These are phyloP conservation scores for Hypomyces perniciosus DNA, from an alignment of 2,329 filamentous ascomycete species.

Conservation along the genomic window DNA sequence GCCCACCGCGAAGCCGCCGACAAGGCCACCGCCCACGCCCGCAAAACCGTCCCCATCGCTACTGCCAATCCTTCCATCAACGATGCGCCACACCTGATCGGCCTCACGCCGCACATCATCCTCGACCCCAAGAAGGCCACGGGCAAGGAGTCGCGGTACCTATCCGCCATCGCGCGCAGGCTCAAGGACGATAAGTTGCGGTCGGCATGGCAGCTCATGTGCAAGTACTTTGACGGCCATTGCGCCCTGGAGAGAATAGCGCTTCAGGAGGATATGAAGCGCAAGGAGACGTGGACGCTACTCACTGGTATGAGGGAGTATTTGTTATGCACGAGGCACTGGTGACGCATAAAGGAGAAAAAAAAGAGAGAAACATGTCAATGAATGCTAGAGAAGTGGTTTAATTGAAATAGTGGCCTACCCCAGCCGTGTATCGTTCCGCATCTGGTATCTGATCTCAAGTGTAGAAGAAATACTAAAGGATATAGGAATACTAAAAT, in stretches of 20 bases:
- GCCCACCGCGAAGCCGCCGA: conserved; percentile 50
- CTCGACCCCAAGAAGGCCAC: conserved; percentile 73
- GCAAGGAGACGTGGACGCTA: conserved; percentile 70
- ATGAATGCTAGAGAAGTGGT: not conserved
- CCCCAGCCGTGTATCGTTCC: conserved; percentile 10
- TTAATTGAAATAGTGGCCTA: not conserved
- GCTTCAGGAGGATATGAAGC: conserved; percentile 77
- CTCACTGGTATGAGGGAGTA: conserved; percentile 62
- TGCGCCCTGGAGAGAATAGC: conserved; percentile 82
- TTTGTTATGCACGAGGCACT: conserved; percentile 62
- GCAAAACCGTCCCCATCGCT: conserved; percentile 41
- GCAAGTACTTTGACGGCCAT: conserved; percentile 82
- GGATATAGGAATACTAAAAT: conserved; percentile 3
- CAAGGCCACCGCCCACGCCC: conserved; percentile 49
- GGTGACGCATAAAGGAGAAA: conserved; percentile 40
- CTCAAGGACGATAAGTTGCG: conserved; percentile 53
- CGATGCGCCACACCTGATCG: conserved; percentile 49
- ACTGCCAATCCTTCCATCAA: conserved; percentile 54
- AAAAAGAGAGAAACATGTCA: not conserved
- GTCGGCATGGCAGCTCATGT: conserved; percentile 65
- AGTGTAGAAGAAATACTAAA: not conserved
- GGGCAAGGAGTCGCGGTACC: conserved; percentile 68
- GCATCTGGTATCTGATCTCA: conserved; percentile 12
- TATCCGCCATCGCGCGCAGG: conserved; percentile 52
- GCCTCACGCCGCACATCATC: conserved; percentile 61